Evolutionary conservation across 1,284 basidiomycete species (phyloP), one percentile per base, ranked within the genome.

Genomic region (Ceratobasidium sp.): DNA sequence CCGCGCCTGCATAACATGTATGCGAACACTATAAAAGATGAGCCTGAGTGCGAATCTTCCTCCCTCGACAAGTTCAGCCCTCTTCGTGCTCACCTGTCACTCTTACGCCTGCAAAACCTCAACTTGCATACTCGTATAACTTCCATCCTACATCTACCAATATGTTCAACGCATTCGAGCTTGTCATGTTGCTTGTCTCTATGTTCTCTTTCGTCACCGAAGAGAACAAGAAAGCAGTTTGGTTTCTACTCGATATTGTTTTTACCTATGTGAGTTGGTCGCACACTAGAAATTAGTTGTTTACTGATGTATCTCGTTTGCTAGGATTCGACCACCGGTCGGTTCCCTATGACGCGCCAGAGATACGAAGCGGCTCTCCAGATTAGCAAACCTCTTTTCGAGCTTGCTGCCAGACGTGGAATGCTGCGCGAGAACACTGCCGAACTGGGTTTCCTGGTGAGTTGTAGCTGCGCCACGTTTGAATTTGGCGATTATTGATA

Each of bases 171-270:
- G 17, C 63, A 15, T 22, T 44, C 29, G 24, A 48, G 7, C n/a
- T 51, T 27, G 36, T 51, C 4, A 6, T 65, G 14, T 8, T 65
- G n/a, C 47, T 65, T 17, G n/a, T 65, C 17, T 27, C 47, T 5
- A 65, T 50, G 63, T 65, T 65, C 45, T 65, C 63, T 9, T 29
- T 11, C n/a, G 29, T 65, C 11, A 50, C 27, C 14, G 24, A 7
- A n/a, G 47, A 29, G 22, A 48, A 29, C 24, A 1, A 22, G 22
- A n/a, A 19, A 6, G 45, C 45, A 48, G 47, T 50, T 9, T 9
- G 27, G 17, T 48, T 63, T 9, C n/a, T 50, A 4, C 63, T 65
- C 27, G 24, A 65, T 6, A n/a, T 65, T 22, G 45, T 31, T 9
- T 50, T 50, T 22, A 15, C 2, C n/a, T 65, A 65, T 47, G 63